These are phyloP conservation scores for Begonia masoniana DNA, from an alignment of 306 rosid genomes.

Conservation along the genomic window DNA sequence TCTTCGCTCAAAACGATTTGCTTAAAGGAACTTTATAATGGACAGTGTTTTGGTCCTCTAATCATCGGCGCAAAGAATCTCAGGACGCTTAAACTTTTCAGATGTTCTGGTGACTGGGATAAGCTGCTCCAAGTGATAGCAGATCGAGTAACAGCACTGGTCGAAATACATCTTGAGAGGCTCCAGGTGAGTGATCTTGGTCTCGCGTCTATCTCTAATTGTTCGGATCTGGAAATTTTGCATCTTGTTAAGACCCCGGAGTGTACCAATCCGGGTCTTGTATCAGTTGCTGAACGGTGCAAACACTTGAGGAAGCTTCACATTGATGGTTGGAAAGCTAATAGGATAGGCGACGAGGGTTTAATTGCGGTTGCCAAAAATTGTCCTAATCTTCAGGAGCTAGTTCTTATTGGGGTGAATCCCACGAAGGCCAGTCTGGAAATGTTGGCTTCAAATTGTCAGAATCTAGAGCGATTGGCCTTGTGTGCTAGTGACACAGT, in stretches of 20 bases:
- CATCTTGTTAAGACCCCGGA: slow-evolving; percentile 54
- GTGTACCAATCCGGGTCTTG: slow-evolving; percentile 53
- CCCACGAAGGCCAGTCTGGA: slow-evolving; percentile 40
- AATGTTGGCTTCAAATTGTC: slow-evolving; percentile 51
- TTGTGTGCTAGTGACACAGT: slow-evolving; percentile 59
- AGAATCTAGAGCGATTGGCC: slow-evolving; percentile 55
- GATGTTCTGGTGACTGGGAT: slow-evolving; percentile 75
- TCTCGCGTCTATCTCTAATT: slow-evolving; percentile 39
- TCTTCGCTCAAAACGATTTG: slow-evolving; percentile 45
- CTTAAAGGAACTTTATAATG: slow-evolving; percentile 51
- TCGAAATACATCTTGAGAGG: slow-evolving; percentile 67
- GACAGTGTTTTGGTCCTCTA: slow-evolving; percentile 52
- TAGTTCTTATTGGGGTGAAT: slow-evolving; percentile 60
- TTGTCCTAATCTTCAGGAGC: slow-evolving; percentile 60
- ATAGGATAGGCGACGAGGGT: slow-evolving; percentile 65
- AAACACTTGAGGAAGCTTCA: slow-evolving; percentile 62
- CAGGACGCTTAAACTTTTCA: slow-evolving; percentile 45
- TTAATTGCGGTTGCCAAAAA: slow-evolving; percentile 44
- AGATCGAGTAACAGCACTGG: slow-evolving; percentile 23
- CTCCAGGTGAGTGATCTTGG: slow-evolving; percentile 71
- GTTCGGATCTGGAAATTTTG: slow-evolving; percentile 41
- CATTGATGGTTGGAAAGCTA: slow-evolving; percentile 78
- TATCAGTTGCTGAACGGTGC: slow-evolving; percentile 43
- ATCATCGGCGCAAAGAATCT: slow-evolving; percentile 51
- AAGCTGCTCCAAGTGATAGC: slow-evolving; percentile 32